Evolutionary conservation across 1,139 yeast species (phyloP).

Genomic region (Magnusiomyces suaveolens): DNA sequence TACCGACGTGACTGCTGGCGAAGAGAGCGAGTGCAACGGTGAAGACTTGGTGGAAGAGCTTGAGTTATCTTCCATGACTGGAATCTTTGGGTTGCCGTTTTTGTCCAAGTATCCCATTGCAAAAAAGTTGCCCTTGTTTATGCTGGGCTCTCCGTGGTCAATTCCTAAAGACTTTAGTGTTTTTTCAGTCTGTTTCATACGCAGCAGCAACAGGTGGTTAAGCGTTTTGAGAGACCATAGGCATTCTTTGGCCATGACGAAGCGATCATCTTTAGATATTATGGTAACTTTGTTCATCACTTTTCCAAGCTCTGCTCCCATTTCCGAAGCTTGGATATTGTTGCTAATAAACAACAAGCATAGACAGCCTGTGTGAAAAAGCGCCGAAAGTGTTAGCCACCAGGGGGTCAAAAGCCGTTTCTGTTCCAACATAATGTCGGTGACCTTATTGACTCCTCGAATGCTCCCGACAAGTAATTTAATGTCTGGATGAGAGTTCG

Average conservation of each 20-base stretch:
- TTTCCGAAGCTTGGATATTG: conserved; percentile 27
- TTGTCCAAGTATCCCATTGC: conserved; percentile 18
- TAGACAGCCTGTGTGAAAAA: conserved; percentile 42
- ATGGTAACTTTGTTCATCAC: conserved; percentile 31
- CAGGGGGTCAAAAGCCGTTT: conserved; percentile 38
- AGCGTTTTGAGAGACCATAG: conserved; percentile 54
- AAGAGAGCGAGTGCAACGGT: neutral
- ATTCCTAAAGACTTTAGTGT: conserved; percentile 39
- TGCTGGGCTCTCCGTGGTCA: conserved; percentile 49
- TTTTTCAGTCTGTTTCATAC: conserved; percentile 38
- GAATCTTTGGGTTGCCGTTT: conserved; percentile 6
- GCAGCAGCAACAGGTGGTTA: conserved; percentile 42
- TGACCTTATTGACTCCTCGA: conserved; percentile 25
- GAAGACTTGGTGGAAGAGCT: neutral
- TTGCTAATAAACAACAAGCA: conserved; percentile 39
- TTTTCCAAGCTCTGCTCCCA: conserved; percentile 17
- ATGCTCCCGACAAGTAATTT: conserved; percentile 16
- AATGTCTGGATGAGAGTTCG: conserved; percentile 8
- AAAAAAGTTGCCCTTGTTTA: conserved; percentile 42
- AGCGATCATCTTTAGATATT: conserved; percentile 37
- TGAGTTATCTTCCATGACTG: neutral
- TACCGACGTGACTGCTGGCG: neutral
- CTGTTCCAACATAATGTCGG: conserved; percentile 29
- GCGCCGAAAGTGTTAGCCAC: conserved; percentile 42
- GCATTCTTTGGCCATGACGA: conserved; percentile 54